phyloP scores from a whole-genome alignment of 1,139 yeast species.

The Hyphopichia khmerensis region DNA sequence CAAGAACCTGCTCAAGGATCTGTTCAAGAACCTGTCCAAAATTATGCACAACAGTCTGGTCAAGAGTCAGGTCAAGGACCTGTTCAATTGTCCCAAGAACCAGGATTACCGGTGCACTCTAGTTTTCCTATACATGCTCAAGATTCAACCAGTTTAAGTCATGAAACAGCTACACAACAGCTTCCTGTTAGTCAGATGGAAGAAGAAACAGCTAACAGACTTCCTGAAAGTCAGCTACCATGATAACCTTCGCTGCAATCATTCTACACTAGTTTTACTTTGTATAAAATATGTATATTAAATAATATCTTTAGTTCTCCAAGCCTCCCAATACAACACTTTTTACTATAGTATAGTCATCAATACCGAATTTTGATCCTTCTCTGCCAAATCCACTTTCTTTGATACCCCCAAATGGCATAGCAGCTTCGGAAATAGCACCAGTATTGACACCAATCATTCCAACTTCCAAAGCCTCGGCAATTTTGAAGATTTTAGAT shows the following conservation, averaged over 20 bases:
- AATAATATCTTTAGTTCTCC: constrained; percentile 4
- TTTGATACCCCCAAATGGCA: constrained; percentile 82
- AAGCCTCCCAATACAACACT: constrained; percentile 22
- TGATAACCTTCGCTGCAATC: background rate
- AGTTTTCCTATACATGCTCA: no score
- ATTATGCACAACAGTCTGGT: no score
- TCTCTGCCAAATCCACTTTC: constrained; percentile 84
- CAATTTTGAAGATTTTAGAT: constrained; percentile 53
- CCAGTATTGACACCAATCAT: constrained; percentile 84
- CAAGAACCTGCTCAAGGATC: background rate
- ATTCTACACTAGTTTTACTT: background rate
- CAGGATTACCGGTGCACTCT: no score
- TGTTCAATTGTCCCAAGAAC: background rate
- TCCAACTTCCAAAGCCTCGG: constrained; percentile 70
- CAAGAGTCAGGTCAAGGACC: background rate
- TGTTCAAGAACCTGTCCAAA: background rate
- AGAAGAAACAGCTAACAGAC: no score
- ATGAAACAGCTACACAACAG: no score
- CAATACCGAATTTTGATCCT: constrained; percentile 73
- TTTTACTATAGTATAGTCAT: constrained; percentile 54
- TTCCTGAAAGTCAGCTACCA: no score
- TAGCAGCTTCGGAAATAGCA: constrained; percentile 63
- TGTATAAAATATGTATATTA: constrained; percentile 4
- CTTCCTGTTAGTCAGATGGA: no score
- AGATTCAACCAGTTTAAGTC: no score